phyloP scores from a whole-genome alignment of 192 early-diverging fungal species.

The Gryganskiella cystojenkinii region DNA sequence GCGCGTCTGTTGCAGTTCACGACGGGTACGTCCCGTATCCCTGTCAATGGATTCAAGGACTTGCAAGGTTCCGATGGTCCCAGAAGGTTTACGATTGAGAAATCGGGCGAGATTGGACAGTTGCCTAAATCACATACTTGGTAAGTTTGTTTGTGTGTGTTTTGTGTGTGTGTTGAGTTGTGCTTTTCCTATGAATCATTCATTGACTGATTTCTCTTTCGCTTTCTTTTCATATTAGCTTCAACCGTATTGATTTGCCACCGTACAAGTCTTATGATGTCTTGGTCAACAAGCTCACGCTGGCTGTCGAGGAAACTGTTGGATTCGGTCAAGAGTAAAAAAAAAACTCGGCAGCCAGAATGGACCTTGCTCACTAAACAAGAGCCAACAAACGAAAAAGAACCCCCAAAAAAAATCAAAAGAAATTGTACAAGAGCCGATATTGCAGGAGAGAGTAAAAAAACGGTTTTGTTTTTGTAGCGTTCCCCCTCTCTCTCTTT shows the following conservation, averaged over 20 bases:
- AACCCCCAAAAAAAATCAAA: too few species aligned
- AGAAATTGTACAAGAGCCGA: too few species aligned
- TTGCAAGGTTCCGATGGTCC: conserved; percentile 97
- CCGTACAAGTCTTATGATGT: conserved; percentile 88
- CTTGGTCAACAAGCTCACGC: conserved; percentile 77
- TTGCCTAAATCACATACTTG: conserved; percentile 97
- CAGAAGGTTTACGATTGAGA: conserved; percentile 95
- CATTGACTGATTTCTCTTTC: neutral
- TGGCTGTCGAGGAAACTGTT: conserved; percentile 97
- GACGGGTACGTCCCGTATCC: conserved; percentile 97
- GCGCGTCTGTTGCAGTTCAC: conserved; percentile 96
- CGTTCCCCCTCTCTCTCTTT: too few species aligned
- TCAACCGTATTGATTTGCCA: conserved; percentile 97
- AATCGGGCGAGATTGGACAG: conserved; percentile 84
- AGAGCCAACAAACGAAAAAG: too few species aligned
- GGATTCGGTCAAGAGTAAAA: conserved; percentile 89
- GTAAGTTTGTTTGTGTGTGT: conserved; percentile 48
- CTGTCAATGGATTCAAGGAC: conserved; percentile 99
- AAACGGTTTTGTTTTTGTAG: too few species aligned
- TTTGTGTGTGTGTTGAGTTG: neutral
- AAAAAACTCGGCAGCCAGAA: too few species aligned
- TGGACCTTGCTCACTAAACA: too few species aligned
- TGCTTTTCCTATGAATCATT: neutral
- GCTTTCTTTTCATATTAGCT: conserved; percentile 57
- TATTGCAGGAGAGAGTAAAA: too few species aligned